Evolutionary conservation across 306 rosid genomes (phyloP).

Genomic region (Crataegus laevigata): DNA sequence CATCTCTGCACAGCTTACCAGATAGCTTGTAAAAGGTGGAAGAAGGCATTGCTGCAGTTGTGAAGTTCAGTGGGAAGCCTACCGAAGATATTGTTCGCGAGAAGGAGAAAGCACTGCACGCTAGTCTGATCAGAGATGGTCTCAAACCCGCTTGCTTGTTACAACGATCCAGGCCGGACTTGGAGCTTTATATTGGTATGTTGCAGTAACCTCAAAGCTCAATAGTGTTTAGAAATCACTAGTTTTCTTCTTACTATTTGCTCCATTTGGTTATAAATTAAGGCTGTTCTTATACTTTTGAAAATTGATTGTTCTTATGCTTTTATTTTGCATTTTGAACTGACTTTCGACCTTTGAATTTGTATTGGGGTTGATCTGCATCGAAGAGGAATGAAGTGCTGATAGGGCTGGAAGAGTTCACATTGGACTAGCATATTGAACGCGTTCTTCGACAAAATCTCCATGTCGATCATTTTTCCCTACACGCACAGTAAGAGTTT

Average conservation of each 20-base stretch:
- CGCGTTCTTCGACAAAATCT: background rate
- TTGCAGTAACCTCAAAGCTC: background rate
- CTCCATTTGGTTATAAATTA: background rate
- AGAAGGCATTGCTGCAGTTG: conserved; percentile 69
- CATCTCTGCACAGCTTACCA: conserved; percentile 58
- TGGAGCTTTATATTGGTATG: conserved; percentile 72
- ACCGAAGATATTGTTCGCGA: conserved; percentile 46
- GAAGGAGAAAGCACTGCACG: conserved; percentile 49
- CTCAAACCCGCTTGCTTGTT: conserved; percentile 89
- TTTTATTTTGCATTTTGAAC: background rate
- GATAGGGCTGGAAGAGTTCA: conserved; percentile 75
- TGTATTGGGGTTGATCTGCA: conserved; percentile 16
- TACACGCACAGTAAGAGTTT: background rate
- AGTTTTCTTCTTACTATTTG: background rate
- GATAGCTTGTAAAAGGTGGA: conserved; percentile 60
- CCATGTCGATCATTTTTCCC: background rate
- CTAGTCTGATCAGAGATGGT: conserved; percentile 47
- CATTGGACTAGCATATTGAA: conserved; percentile 44
- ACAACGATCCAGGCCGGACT: conserved; percentile 96
- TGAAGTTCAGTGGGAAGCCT: conserved; percentile 77
- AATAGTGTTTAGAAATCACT: background rate
- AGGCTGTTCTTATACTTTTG: background rate
- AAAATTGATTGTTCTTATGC: background rate
- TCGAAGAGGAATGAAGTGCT: conserved; percentile 84
- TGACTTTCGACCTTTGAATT: background rate